Evolutionary conservation across 768 basidiomycete genomes (phyloP), one percentile per base, ranked within the genome.

Genomic region (Termitomyces sp.): DNA sequence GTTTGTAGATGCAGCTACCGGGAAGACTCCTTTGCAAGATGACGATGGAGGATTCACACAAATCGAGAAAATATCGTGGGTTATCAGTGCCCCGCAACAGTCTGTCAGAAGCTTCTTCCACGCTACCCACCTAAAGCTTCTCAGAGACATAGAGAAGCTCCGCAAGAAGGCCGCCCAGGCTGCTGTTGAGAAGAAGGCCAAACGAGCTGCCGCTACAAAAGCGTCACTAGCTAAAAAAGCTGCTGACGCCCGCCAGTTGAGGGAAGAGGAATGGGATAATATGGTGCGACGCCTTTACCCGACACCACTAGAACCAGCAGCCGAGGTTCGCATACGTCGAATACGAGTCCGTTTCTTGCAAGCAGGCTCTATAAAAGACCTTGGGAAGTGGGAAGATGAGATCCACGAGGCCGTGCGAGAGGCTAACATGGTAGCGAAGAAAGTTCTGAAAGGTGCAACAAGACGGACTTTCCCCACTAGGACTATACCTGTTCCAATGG

Each of bases 221-320:
- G 76, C 78, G 2, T 72, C 77, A 4, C 70, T 90, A 3, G 84
- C 77, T 2, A 78, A 76, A 66, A 92, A 87, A 69, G 87, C 83
- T 4, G 82, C 83, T 23, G 85, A 86, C 56, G 83, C 84, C 0
- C 79, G 77, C 42, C 65, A 66, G 10, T 77, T 81, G 54, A 78
- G 87, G 58, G 86, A 89, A 67, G 72, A 71, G 34, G 85, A 84
- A 56, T 94, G 90, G 90, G 77, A 80, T 2, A 70, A 65, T 3
- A 70, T 93, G 51, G 68, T 94, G 7, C 58, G 63, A 35, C 74
- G 71, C 17, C 69, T 88, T 41, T 81, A 89, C 71, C 80, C 86
- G 3, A 78, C 71, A 1, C 72, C 81, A 7, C 62, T 86, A 52
- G 73, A 77, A 34, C 76, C 79, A 7, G 73, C 81, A 27, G 73